Percentiles rank a stretch among this genome's conserved stretches.
Evolutionary conservation across 2,329 filamentous ascomycete species (phyloP).

Genomic region (Neofusicoccum cordaticola): DNA sequence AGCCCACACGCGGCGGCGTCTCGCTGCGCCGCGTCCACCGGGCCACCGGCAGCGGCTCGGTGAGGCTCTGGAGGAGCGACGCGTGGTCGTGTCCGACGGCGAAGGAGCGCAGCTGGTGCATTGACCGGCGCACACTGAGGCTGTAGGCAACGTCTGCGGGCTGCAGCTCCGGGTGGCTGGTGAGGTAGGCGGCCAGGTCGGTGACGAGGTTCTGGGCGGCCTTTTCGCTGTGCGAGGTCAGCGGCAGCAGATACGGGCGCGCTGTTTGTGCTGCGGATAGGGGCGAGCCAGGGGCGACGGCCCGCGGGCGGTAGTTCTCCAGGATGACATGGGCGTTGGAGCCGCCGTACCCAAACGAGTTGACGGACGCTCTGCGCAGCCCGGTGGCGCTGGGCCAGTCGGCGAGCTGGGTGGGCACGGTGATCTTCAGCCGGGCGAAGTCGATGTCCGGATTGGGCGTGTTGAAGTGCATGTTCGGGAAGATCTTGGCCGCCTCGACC

Average conservation of each 20-base stretch:
- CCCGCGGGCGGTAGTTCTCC: constrained; percentile 16
- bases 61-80: constrained; percentile 1
- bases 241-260: constrained; percentile 4
- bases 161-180: background rate
- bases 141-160: constrained; percentile 4
- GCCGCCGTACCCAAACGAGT: constrained; percentile 27
- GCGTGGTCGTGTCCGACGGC: background rate
- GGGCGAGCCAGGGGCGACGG: background rate
- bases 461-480: constrained; percentile 24
- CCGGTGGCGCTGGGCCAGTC: constrained; percentile 17
- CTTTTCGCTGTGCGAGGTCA: constrained; percentile 17
- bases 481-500: constrained; percentile 23
- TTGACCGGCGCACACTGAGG: background rate
- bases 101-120: background rate
- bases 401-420: constrained; percentile 16
- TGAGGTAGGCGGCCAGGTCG: background rate
- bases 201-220: constrained; percentile 8
- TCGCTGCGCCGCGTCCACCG: background rate
- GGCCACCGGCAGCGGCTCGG: constrained; percentile 4
- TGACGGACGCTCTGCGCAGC: constrained; percentile 21
- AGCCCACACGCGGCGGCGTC: constrained; percentile 13
- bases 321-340: constrained; percentile 31
- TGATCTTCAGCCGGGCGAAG: constrained; percentile 16
- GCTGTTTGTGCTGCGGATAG: background rate
- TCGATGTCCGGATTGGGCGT: constrained; percentile 18